phyloP scores from a whole-genome alignment of 2,329 filamentous ascomycete species.

The Ophiocordyceps robertsii region DNA sequence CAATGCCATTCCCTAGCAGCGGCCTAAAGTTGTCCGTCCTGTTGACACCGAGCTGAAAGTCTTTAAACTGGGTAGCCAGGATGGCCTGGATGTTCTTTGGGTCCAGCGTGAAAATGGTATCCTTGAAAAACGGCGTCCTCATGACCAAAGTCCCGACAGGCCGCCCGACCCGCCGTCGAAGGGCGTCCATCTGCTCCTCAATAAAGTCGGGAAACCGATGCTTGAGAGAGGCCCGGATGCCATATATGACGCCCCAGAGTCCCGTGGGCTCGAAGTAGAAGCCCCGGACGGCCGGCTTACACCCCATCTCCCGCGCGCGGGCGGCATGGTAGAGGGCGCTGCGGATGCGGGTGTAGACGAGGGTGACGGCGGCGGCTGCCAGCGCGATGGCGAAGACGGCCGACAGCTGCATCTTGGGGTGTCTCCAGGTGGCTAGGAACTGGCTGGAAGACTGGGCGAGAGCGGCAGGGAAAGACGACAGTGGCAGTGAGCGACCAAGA shows the following conservation, averaged over 20 bases:
- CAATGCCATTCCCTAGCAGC: conserved; percentile 29
- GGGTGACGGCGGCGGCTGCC: too few relatives aligned
- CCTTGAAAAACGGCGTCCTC: conserved; percentile 8
- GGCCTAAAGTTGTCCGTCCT: conserved; percentile 16
- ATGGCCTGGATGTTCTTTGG: conserved; percentile 16
- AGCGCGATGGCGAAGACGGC: too few relatives aligned
- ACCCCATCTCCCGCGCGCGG: conserved; percentile 5
- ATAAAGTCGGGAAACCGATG: conserved; percentile 7
- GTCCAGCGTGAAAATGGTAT: conserved; percentile 9
- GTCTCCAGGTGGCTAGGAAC: too few relatives aligned
- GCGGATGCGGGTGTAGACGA: too few relatives aligned
- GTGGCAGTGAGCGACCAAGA: too few relatives aligned
- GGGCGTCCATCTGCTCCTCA: conserved; percentile 1
- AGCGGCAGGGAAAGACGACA: too few relatives aligned
- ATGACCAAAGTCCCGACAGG: conserved; percentile 7
- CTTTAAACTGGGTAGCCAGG: conserved; percentile 12
- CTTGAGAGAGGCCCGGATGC: conserved; percentile 5
- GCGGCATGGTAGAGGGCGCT: too few relatives aligned
- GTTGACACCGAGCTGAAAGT: conserved; percentile 11
- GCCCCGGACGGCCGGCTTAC: conserved; percentile 4
- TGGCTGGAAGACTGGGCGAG: too few relatives aligned
- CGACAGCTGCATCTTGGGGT: too few relatives aligned
- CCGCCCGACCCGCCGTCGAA: conserved; percentile 4
- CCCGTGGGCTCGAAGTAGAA: conserved; percentile 6
- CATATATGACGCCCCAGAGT: conserved; percentile 2